Evolutionary conservation across 1,284 basidiomycete genomes (phyloP).

Genomic region (Athelia sp.): DNA sequence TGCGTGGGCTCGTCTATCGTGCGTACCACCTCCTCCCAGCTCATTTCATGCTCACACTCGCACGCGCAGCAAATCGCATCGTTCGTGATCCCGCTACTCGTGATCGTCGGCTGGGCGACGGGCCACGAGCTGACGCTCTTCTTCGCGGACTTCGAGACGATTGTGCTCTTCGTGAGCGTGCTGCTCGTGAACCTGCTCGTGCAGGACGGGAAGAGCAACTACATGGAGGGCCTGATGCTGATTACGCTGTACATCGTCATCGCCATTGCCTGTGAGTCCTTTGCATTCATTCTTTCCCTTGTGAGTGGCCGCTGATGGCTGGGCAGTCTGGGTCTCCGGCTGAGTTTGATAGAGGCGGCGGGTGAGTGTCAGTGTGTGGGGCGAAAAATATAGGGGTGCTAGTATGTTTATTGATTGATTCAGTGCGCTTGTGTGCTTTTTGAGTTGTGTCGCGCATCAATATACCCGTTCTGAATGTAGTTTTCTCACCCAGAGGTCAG

Average conservation of each 20-base stretch:
- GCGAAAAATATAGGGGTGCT: no score
- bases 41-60: not conserved
- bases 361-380: no score
- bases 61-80: slow-evolving; percentile 75
- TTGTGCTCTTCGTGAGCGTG: slow-evolving; percentile 81
- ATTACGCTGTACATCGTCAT: slow-evolving; percentile 62
- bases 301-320: no score
- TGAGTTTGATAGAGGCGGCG: no score
- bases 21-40: slow-evolving; percentile 24
- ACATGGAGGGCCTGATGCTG: slow-evolving; percentile 82
- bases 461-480: no score
- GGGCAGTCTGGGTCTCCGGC: no score
- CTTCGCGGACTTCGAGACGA: slow-evolving; percentile 82
- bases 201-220: slow-evolving; percentile 82
- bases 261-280: slow-evolving; percentile 43
- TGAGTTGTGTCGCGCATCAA: no score
- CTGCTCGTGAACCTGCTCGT: slow-evolving; percentile 78
- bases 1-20: slow-evolving; percentile 89
- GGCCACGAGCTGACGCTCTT: slow-evolving; percentile 78
- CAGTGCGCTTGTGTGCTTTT: no score
- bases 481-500: no score
- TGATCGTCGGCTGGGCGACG: slow-evolving; percentile 79
- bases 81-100: slow-evolving; percentile 82
- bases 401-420: no score
- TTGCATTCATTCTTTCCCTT: no score